phyloP scores from a whole-genome alignment of 1,139 yeast species.

The Yamadazyma trypodendri region DNA sequence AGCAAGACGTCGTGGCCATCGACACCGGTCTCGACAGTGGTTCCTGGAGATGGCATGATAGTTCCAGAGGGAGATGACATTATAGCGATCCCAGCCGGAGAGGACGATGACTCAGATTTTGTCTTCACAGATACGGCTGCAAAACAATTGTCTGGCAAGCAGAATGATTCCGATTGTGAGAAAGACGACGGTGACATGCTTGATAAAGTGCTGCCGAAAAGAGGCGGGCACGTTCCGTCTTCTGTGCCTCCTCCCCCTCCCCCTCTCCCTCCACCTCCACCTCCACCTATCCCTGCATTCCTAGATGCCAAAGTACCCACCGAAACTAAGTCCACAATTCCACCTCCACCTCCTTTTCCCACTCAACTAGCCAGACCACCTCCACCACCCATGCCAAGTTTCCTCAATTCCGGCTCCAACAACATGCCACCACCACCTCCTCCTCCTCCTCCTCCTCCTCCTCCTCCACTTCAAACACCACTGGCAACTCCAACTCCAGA shows the following conservation, averaged over 20 bases:
- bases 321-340: conserved; percentile 21
- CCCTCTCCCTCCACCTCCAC: conserved; percentile 26
- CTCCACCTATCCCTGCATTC: conserved; percentile 28
- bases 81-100: neutral
- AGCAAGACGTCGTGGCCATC: neutral
- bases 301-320: no score
- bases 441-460: conserved; percentile 5
- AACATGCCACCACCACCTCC: conserved; percentile 8
- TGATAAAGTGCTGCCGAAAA: no score
- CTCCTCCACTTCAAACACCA: neutral
- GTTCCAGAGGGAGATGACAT: neutral
- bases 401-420: neutral
- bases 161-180: no score
- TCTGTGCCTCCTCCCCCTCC: conserved; percentile 31
- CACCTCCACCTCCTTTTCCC: conserved; percentile 21
- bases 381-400: conserved; percentile 35
- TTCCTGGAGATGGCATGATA: neutral
- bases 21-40: no score
- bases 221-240: neutral
- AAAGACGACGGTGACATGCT: no score
- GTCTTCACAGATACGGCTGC: neutral
- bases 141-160: no score
- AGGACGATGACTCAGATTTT: neutral
- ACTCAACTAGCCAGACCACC: conserved; percentile 16
- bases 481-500: conserved; percentile 14